These are phyloP conservation scores for Colletotrichum sidae DNA, from an alignment of 2,329 filamentous ascomycete species.

Conservation along the genomic window DNA sequence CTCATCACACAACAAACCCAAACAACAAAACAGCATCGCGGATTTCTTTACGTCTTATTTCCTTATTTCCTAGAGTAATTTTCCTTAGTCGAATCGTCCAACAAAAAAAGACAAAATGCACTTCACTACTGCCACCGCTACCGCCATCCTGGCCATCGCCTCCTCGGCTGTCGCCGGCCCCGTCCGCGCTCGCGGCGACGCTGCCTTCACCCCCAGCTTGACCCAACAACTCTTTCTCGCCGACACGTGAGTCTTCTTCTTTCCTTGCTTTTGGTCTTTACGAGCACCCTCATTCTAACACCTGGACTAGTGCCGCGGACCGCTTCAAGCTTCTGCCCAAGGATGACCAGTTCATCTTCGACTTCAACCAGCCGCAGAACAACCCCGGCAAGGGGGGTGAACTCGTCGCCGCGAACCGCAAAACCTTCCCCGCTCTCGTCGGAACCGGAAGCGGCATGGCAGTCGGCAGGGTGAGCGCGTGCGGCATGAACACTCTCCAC, in stretches of 20 bases:
- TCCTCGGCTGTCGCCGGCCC: slow-evolving; percentile 46
- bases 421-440: slow-evolving; percentile 67
- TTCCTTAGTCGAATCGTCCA: slow-evolving; percentile 3
- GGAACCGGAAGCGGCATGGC: slow-evolving; percentile 62
- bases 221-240: slow-evolving; percentile 53
- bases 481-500: slow-evolving; percentile 69
- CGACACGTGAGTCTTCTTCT: slow-evolving; percentile 47
- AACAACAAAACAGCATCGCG: neutral
- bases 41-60: slow-evolving; percentile 9
- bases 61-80: slow-evolving; percentile 11
- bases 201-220: slow-evolving; percentile 38
- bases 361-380: slow-evolving; percentile 53
- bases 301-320: slow-evolving; percentile 51
- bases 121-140: slow-evolving; percentile 43
- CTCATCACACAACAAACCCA: neutral
- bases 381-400: slow-evolving; percentile 57
- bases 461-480: slow-evolving; percentile 62
- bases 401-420: slow-evolving; percentile 64
- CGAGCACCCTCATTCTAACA: slow-evolving; percentile 35
- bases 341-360: slow-evolving; percentile 60
- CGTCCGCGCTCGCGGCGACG: slow-evolving; percentile 23
- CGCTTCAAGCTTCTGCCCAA: slow-evolving; percentile 56
- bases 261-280: neutral
- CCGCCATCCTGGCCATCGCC: slow-evolving; percentile 54
- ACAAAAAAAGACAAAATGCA: slow-evolving; percentile 46